These are phyloP conservation scores for Hirsutella thompsonii DNA, from an alignment of 2,329 filamentous ascomycete genomes.

Conservation along the genomic window DNA sequence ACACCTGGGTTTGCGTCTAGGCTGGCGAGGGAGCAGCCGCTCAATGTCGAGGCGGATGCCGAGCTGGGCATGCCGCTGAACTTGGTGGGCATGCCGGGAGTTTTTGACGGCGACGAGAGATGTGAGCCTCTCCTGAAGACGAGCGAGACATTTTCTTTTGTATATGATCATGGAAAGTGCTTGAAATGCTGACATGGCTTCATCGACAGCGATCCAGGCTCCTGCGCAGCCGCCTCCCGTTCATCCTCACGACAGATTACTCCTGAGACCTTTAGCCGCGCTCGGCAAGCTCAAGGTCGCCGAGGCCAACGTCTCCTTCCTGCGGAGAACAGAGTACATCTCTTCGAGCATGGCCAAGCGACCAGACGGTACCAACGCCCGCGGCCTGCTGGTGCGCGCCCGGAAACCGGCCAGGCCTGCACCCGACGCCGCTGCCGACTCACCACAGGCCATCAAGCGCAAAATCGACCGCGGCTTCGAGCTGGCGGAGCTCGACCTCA, in stretches of 20 bases:
- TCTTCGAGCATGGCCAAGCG: slow-evolving; percentile 46
- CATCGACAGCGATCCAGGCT: slow-evolving; percentile 60
- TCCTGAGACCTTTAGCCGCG: slow-evolving; percentile 72
- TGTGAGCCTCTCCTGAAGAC: slow-evolving; percentile 38
- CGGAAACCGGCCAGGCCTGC: slow-evolving; percentile 29
- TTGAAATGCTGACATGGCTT: slow-evolving; percentile 1
- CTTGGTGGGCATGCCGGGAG: slow-evolving; percentile 82
- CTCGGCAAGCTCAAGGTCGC: slow-evolving; percentile 72
- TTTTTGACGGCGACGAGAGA: slow-evolving; percentile 90
- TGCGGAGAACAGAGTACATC: slow-evolving; percentile 93
- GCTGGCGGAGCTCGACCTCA: slow-evolving; percentile 37
- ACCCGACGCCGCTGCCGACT: slow-evolving; percentile 46
- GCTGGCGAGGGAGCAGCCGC: slow-evolving; percentile 77
- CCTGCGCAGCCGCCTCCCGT: slow-evolving; percentile 56
- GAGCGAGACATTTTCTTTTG: too few species aligned
- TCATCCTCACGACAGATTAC: slow-evolving; percentile 71
- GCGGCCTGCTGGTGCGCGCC: slow-evolving; percentile 19
- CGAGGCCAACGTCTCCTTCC: slow-evolving; percentile 76
- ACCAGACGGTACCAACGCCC: slow-evolving; percentile 29
- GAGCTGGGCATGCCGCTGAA: slow-evolving; percentile 97
- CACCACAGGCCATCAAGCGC: slow-evolving; percentile 52
- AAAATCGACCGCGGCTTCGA: slow-evolving; percentile 54
- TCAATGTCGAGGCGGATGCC: slow-evolving; percentile 95
- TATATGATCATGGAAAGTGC: too few species aligned
- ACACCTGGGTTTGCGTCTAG: slow-evolving; percentile 81